phyloP scores from a whole-genome alignment of 2,329 filamentous ascomycete genomes.

The Beauveria caledonica region DNA sequence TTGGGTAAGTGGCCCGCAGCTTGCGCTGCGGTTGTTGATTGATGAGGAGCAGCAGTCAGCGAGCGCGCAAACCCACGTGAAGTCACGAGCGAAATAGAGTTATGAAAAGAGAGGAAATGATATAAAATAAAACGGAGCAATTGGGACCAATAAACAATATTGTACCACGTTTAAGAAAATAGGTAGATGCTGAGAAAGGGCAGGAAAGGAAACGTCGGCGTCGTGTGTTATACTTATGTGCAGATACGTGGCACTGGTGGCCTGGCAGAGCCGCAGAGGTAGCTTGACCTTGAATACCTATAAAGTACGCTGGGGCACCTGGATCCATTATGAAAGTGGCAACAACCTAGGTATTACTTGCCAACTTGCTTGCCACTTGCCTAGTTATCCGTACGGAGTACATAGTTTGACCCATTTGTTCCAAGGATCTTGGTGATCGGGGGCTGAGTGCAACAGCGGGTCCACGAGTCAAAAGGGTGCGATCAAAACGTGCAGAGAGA shows the following conservation, averaged over 20 bases:
- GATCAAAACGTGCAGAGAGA: neutral
- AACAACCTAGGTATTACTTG: neutral
- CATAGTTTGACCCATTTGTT: neutral
- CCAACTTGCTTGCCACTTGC: no score
- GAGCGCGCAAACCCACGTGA: neutral
- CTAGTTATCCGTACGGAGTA: neutral
- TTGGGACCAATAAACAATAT: neutral
- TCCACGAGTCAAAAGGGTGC: neutral
- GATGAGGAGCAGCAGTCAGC: neutral
- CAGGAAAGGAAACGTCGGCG: neutral
- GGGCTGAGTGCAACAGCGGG: neutral
- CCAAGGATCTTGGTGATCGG: conserved; percentile 8
- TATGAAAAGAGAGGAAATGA: no score
- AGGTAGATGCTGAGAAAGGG: neutral
- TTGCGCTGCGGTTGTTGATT: neutral
- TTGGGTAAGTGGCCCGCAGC: neutral
- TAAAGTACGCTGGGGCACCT: no score
- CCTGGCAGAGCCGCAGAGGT: no score
- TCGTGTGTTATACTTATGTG: neutral
- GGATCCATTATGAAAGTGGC: neutral
- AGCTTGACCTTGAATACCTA: no score
- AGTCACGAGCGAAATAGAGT: no score
- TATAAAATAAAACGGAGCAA: neutral
- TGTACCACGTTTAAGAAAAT: neutral
- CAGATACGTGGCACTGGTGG: neutral